A percentile compares a stretch with the other conserved stretches of the same genome.
Conservation (phyloP, 2,329 filamentous ascomycete genomes). For the Ophiocordyceps australis region DNA sequence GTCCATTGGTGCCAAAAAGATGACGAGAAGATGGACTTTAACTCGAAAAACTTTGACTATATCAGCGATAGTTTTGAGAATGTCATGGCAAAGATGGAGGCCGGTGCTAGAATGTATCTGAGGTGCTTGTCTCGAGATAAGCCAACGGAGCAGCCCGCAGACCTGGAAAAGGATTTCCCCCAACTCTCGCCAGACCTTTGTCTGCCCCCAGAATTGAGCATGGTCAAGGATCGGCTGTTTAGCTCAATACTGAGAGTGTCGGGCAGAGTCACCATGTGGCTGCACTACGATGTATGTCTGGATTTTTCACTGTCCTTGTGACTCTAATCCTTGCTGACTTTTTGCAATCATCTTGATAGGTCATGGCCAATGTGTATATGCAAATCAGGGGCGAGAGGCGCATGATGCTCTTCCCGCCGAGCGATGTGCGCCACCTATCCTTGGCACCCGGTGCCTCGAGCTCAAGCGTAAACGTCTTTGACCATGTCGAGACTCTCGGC, state of each 20-base stretch:
- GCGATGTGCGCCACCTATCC: conserved; percentile 49
- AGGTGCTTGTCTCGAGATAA: conserved; percentile 54
- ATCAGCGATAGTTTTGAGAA: conserved; percentile 45
- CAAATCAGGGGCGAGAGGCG: conserved; percentile 60
- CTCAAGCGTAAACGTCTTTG: conserved; percentile 58
- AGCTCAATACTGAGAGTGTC: conserved; percentile 69
- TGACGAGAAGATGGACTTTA: conserved; percentile 57
- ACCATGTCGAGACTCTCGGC: conserved; percentile 18
- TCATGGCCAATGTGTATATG: conserved; percentile 75
- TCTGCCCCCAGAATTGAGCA: conserved; percentile 41
- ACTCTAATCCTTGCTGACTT: conserved; percentile 1
- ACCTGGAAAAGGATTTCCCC: conserved; percentile 54
- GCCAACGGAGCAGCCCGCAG: conserved; percentile 52
- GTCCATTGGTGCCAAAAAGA: conserved; percentile 46
- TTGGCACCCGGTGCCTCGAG: conserved; percentile 66
- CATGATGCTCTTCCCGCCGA: conserved; percentile 61
- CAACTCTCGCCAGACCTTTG: conserved; percentile 49
- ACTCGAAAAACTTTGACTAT: conserved; percentile 68
- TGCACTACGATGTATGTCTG: conserved; percentile 73
- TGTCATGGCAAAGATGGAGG: conserved; percentile 43
- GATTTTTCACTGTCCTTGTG: conserved; percentile 2
- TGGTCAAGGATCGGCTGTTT: conserved; percentile 45
- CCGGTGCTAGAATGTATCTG: conserved; percentile 53
- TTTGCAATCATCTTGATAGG: conserved; percentile 22
- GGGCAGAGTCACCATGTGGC: conserved; percentile 70